Conservation (phyloP, 1,284 basidiomycete species). For the Naganishia albida region DNA sequence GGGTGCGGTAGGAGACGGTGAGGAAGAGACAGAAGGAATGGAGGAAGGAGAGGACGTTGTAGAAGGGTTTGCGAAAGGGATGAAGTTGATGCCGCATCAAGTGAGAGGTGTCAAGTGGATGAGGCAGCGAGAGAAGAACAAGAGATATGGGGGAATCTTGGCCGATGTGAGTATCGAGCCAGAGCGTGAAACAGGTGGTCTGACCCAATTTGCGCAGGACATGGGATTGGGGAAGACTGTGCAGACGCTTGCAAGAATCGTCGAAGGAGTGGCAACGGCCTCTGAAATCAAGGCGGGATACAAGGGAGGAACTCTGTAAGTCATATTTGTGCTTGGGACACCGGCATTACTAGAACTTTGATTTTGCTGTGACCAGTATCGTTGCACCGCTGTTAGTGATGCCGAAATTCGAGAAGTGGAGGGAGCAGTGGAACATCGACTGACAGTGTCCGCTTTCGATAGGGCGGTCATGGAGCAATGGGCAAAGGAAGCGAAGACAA, state of each 20-base stretch:
- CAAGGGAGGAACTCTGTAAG: slow-evolving; percentile 68
- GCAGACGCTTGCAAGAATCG: slow-evolving; percentile 81
- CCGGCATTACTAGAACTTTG: not conserved
- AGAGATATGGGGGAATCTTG: slow-evolving; percentile 80
- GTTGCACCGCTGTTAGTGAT: slow-evolving; percentile 68
- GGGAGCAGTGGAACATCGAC: not conserved
- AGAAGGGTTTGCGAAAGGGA: slow-evolving; percentile 68
- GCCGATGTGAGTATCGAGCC: slow-evolving; percentile 67
- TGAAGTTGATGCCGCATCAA: slow-evolving; percentile 81
- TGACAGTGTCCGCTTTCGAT: not conserved
- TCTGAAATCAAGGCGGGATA: slow-evolving; percentile 72
- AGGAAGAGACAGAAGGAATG: slow-evolving; percentile 52
- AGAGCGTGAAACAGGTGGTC: not conserved
- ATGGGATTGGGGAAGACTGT: slow-evolving; percentile 82
- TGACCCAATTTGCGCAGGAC: slow-evolving; percentile 40
- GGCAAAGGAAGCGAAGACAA: slow-evolving; percentile 79
- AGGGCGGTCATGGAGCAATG: slow-evolving; percentile 83
- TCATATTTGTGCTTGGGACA: slow-evolving; percentile 29
- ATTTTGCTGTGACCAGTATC: slow-evolving; percentile 59
- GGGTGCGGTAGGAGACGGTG: slow-evolving; percentile 53
- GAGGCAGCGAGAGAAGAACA: slow-evolving; percentile 75
- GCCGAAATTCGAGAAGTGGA: not conserved
- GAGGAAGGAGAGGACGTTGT: slow-evolving; percentile 65
- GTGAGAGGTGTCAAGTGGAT: slow-evolving; percentile 81
- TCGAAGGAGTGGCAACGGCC: slow-evolving; percentile 69